Percentiles rank a stretch among this genome's conserved stretches.
Conservation (phyloP, 805 yeast species). For the Myxozyma geophila region DNA sequence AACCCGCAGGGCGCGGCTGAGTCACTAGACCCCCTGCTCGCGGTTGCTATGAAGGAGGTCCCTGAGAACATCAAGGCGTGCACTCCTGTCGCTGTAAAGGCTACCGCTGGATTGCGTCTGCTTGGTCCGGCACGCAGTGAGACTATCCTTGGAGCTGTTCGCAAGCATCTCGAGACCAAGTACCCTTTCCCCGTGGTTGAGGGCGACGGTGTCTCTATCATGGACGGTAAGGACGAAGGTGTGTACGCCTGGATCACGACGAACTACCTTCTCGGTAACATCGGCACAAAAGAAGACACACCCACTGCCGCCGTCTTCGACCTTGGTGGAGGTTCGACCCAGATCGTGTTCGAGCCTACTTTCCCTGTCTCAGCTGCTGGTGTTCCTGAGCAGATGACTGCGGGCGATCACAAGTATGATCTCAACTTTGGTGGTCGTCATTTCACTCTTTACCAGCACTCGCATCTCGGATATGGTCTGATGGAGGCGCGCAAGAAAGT, state of each 20-base stretch:
- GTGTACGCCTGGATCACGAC: constrained; percentile 99
- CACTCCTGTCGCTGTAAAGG: constrained; percentile 95
- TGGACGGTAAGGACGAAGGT: constrained; percentile 98
- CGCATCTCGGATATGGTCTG: constrained; percentile 94
- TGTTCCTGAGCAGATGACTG: constrained; percentile 65
- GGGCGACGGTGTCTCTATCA: constrained; percentile 84
- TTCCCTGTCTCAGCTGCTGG: constrained; percentile 49
- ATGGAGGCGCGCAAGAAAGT: constrained; percentile 91
- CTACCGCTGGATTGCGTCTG: constrained; percentile 93
- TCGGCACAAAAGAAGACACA: constrained; percentile 70
- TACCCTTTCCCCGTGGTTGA: constrained; percentile 92
- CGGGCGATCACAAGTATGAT: constrained; percentile 86
- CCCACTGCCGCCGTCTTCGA: constrained; percentile 98
- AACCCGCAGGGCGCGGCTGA: constrained; percentile 85
- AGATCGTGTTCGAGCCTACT: constrained; percentile 96
- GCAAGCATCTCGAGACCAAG: constrained; percentile 70
- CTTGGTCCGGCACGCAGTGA: constrained; percentile 76
- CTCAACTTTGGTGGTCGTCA: constrained; percentile 79
- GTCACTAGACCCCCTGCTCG: constrained; percentile 82
- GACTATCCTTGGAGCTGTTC: constrained; percentile 75
- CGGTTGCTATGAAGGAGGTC: constrained; percentile 73
- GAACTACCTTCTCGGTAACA: constrained; percentile 89
- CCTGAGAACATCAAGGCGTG: constrained; percentile 76
- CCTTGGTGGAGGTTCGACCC: constrained; percentile 98
- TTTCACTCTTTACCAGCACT: constrained; percentile 85